A percentile compares a stretch with the other conserved stretches of the same genome.
These are phyloP conservation scores for Hypoxylon subgilvum DNA, from an alignment of 495 filamentous ascomycete species.

Conservation along the genomic window DNA sequence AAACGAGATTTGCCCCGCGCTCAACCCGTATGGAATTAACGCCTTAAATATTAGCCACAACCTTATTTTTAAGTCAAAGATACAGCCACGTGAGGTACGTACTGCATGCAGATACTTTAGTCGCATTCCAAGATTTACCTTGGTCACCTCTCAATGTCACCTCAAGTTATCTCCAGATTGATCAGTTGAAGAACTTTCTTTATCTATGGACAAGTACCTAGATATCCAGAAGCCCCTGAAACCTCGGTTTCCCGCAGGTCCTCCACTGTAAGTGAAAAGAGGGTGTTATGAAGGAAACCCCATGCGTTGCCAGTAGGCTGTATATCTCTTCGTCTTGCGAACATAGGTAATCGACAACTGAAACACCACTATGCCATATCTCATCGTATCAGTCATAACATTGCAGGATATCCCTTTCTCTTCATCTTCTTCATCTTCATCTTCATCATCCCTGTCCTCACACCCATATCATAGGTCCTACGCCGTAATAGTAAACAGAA, in stretches of 20 bases:
- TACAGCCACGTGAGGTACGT: too few species aligned
- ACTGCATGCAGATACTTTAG: too few species aligned
- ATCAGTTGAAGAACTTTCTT: neutral
- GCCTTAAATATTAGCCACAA: slow-evolving; percentile 2
- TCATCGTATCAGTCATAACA: slow-evolving; percentile 21
- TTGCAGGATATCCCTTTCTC: neutral
- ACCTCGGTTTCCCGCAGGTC: neutral
- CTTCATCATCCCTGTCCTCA: neutral
- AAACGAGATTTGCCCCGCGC: slow-evolving; percentile 31
- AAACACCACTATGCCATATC: slow-evolving; percentile 3
- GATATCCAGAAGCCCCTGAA: neutral
- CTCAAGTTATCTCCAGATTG: too few species aligned
- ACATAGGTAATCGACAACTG: neutral
- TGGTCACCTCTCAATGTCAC: too few species aligned
- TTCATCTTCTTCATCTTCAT: slow-evolving; percentile 12
- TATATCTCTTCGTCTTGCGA: neutral
- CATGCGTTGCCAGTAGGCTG: slow-evolving; percentile 4
- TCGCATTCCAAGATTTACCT: too few species aligned
- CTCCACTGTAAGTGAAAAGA: neutral
- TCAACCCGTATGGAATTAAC: slow-evolving; percentile 24
- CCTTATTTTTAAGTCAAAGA: neutral
- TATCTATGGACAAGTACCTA: neutral
- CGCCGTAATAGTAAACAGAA: neutral
- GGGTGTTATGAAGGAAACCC: slow-evolving; percentile 13
- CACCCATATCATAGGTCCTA: neutral